Base-by-base conservation (phyloP, 306 rosid species). In the Acacia melanoxylon region DNA sequence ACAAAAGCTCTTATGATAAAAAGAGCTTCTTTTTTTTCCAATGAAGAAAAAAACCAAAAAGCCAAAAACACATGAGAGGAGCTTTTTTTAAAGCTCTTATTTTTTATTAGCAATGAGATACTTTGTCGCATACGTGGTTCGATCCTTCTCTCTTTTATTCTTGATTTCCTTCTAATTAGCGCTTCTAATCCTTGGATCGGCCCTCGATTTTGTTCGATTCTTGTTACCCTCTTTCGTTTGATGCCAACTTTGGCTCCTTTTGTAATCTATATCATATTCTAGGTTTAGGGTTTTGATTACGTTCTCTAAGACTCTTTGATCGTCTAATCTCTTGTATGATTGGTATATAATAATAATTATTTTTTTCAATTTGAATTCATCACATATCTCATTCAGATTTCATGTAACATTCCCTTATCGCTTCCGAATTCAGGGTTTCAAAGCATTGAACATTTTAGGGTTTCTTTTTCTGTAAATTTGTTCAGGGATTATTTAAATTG, bases 211-310 rank as follows among this genome's bases (percentile, higher is more conserved):
- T 65, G 82, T 76, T 62, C 13, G 25, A 86, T 86, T 78, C 74
- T 44, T 3, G 31, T 31, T 41, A 4, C 42, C 70, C 19, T 63
- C 49, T 76, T 52, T 54, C 42, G 46, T 85, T 88, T 81, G 78
- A 85, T 51, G 76, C 82, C 84, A 56, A 83, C 72, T 42, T 78
- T 51, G 35, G n/a, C 42, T 70, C 78, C 63, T 12, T 66, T 85
- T 35, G 74, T 61, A 31, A 25, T 72, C 69, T 0, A 25, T 22
- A 17, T 25, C 56, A 51, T 33, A 35, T 70, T 86, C 85, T 90
- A 88, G 91, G 90, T 87, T 90, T 90, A 81, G 82, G 89, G 76
- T 85, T 83, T 84, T 44, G 17, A 78, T 41, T 86, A 42, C 82
- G 46, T 25, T 72, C 82, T 52, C 68, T 52, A 24, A 25, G 77